A percentile compares a stretch with the other conserved stretches of the same genome.
phyloP scores from a whole-genome alignment of 2,329 filamentous ascomycete genomes.

The Elsinoe necatrix region DNA sequence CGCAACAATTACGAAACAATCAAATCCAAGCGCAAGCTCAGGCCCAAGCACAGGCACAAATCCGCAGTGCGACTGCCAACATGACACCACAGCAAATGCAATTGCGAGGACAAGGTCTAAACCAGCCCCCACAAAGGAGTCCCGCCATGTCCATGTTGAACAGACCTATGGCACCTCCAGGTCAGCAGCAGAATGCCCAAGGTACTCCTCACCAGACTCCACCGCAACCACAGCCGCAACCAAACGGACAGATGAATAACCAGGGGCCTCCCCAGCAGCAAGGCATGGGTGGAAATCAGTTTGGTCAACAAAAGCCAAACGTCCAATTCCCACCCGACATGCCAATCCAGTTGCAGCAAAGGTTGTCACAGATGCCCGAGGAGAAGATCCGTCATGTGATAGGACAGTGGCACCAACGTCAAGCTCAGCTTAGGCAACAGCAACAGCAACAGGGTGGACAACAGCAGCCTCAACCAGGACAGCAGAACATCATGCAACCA shows the following conservation, averaged over 20 bases:
- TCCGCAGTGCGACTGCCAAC: slow-evolving; percentile 33
- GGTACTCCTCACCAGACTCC: slow-evolving; percentile 27
- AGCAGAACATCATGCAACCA: not conserved
- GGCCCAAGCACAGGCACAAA: slow-evolving; percentile 29
- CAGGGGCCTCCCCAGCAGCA: slow-evolving; percentile 12
- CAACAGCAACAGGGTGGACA: slow-evolving; percentile 29
- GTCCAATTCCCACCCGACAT: slow-evolving; percentile 15
- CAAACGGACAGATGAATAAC: slow-evolving; percentile 17
- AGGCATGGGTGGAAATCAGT: slow-evolving; percentile 16
- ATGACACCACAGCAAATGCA: slow-evolving; percentile 38
- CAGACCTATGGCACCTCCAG: slow-evolving; percentile 39
- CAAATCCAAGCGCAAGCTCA: slow-evolving; percentile 32
- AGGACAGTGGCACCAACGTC: slow-evolving; percentile 8
- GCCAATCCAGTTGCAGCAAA: slow-evolving; percentile 14
- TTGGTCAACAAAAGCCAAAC: slow-evolving; percentile 8
- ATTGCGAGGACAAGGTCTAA: slow-evolving; percentile 39
- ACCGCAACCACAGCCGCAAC: slow-evolving; percentile 20
- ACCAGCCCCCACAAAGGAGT: slow-evolving; percentile 34
- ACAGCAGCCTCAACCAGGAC: slow-evolving; percentile 23
- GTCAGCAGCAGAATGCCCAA: slow-evolving; percentile 29
- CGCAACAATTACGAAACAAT: slow-evolving; percentile 35
- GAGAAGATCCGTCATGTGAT: slow-evolving; percentile 8
- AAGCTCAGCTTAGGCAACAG: slow-evolving; percentile 22
- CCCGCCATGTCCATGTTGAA: slow-evolving; percentile 44
- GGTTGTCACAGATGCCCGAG: slow-evolving; percentile 8